Evolutionary conservation across 768 basidiomycete species (phyloP), one percentile per base, ranked within the genome.

Genomic region (Suillus spraguei): DNA sequence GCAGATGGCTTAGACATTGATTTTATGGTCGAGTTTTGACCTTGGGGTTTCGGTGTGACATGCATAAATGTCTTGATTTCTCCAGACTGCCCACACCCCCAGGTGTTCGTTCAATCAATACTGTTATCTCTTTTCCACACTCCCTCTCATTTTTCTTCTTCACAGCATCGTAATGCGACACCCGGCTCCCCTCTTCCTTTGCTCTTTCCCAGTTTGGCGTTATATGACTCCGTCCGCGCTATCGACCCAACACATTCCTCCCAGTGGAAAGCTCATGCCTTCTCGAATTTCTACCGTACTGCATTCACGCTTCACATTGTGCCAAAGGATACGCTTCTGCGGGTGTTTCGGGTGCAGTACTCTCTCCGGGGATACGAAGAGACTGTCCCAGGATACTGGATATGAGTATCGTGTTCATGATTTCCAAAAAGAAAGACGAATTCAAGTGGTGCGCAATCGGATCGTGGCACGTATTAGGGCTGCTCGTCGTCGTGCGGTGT

Each of bases 51-150:
- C 39, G 2, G 39, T 17, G 39, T 41, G 16, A 41, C 16, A 62
- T 62, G 64, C 46, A 53, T 4, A 41, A 54, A 65, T 62, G 56
- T 42, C 61, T 61, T 59, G 55, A 63, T 32, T 49, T 65, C 16
- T 65, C 64, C 17, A 62, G 56, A 41, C 64, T 65, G 3, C 62
- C 63, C 5, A 63, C n/a, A 66, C n/a, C 55, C 36, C 46, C 39
- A 41, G 64, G 46, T 6, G 3, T 54, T 36, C 53, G n/a, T 22
- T 54, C n/a, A 7, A 35, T 36, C n/a, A 36, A 54, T 13, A 35
- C 5, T 5, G 33, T 35, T 6, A 1, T 13, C 33, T 54, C 24
- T 54, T 32, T 42, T 42, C 13, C 33, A n/a, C 33, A 36, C 33
- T 22, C 35, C 35, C 20, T 36, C 35, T n/a, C 17, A 22, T 7